Evolutionary conservation across 352 stramenopile genomes (phyloP).

Genomic region (Pythium plurisporium): DNA sequence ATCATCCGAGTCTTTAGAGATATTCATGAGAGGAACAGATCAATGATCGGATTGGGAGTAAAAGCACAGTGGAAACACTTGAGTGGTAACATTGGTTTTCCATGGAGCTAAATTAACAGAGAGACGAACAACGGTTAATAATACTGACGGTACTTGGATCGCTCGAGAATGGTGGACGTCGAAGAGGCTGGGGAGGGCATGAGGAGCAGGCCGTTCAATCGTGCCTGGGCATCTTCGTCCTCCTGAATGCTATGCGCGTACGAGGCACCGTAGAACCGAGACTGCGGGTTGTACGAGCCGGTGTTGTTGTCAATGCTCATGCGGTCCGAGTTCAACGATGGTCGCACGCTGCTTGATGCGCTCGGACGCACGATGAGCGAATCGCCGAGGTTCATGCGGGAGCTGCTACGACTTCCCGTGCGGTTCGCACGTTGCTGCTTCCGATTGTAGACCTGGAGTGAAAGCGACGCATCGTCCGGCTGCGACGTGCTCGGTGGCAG

Average conservation of each 20-base stretch:
- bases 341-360: conserved; percentile 38
- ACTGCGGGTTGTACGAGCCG: conserved; percentile 54
- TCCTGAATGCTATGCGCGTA: conserved; percentile 63
- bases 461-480: conserved; percentile 33
- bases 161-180: conserved; percentile 43
- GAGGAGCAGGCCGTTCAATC: conserved; percentile 60
- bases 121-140: conserved; percentile 8
- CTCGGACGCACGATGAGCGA: conserved; percentile 47
- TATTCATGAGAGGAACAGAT: no score
- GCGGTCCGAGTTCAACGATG: conserved; percentile 49
- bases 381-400: conserved; percentile 37
- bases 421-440: conserved; percentile 20
- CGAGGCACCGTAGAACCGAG: conserved; percentile 36
- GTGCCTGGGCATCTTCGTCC: conserved; percentile 52
- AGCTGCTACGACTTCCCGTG: conserved; percentile 15
- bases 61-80: no score
- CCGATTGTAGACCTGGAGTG: conserved; percentile 65
- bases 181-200: conserved; percentile 34
- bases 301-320: conserved; percentile 77
- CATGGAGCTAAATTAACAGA: conserved; percentile 19
- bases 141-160: conserved; percentile 17
- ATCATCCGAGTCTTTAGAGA: no score
- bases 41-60: no score
- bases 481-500: conserved; percentile 11
- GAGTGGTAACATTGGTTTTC: no score